A percentile compares a stretch with the other conserved stretches of the same genome.
phyloP scores from a whole-genome alignment of 768 basidiomycete genomes.

The Suillus placidus region DNA sequence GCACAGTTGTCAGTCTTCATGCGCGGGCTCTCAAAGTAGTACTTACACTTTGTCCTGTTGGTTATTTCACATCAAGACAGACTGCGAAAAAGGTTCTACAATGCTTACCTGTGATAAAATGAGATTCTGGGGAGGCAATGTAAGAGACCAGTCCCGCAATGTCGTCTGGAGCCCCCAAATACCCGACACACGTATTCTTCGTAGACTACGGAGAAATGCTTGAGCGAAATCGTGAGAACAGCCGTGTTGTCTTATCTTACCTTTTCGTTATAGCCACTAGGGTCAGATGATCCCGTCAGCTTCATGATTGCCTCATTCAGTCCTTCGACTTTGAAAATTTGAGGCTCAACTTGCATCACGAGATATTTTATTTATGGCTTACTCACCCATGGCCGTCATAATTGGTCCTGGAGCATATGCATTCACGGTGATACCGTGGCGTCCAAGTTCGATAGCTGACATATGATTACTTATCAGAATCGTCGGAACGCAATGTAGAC shows the following conservation, averaged over 20 bases:
- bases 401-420: slow-evolving; percentile 34
- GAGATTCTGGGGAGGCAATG: slow-evolving; percentile 29
- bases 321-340: not conserved
- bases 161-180: slow-evolving; percentile 20
- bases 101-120: slow-evolving; percentile 32
- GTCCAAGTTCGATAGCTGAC: slow-evolving; percentile 30
- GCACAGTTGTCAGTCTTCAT: not conserved
- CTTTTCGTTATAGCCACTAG: not conserved
- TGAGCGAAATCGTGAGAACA: not conserved
- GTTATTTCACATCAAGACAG: not conserved
- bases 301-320: slow-evolving; percentile 8
- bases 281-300: slow-evolving; percentile 3
- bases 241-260: not conserved
- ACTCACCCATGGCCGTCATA: slow-evolving; percentile 28
- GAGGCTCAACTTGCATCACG: not conserved
- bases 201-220: not conserved
- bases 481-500: not conserved
- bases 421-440: slow-evolving; percentile 30
- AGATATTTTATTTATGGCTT: not conserved
- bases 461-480: not conserved
- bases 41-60: slow-evolving; percentile 2
- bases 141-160: slow-evolving; percentile 32
- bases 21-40: not conserved
- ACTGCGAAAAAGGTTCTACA: not conserved
- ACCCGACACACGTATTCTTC: slow-evolving; percentile 12